Conservation (phyloP, 2,329 filamentous ascomycete species). For the Diaporthe aspalathi region DNA sequence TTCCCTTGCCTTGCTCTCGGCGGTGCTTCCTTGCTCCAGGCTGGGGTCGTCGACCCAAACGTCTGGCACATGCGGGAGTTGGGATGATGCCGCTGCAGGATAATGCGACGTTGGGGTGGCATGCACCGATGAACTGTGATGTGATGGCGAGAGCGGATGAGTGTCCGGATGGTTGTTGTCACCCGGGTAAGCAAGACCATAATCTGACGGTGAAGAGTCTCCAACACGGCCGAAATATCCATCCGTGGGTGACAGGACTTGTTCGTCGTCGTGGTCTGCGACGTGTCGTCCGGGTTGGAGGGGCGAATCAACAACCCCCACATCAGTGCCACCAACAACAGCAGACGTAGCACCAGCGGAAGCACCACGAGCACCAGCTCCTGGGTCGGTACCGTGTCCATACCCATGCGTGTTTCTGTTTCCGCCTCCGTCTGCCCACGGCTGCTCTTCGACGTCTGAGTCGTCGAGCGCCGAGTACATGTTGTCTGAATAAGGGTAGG, state of each 20-base stretch:
- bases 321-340: neutral
- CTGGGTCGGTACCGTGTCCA: no score
- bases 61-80: constrained; percentile 59
- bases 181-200: constrained; percentile 40
- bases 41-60: constrained; percentile 62
- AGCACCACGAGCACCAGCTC: no score
- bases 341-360: neutral
- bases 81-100: constrained; percentile 44
- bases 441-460: constrained; percentile 38
- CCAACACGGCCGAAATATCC: constrained; percentile 59
- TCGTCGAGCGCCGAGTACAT: constrained; percentile 55
- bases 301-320: constrained; percentile 5
- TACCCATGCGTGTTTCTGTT: constrained; percentile 29
- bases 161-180: constrained; percentile 27
- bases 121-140: constrained; percentile 3
- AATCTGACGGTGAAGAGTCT: constrained; percentile 19
- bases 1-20: constrained; percentile 57
- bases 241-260: constrained; percentile 61
- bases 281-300: constrained; percentile 15
- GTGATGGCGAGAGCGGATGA: constrained; percentile 24
- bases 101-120: constrained; percentile 28
- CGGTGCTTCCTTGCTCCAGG: constrained; percentile 50
- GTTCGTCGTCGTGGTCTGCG: constrained; percentile 40
- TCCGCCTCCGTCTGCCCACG: constrained; percentile 40
- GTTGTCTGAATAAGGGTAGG: constrained; percentile 59